Evolutionary conservation across 306 rosid species (phyloP).

Genomic region (Hylodesmum podocarpum): DNA sequence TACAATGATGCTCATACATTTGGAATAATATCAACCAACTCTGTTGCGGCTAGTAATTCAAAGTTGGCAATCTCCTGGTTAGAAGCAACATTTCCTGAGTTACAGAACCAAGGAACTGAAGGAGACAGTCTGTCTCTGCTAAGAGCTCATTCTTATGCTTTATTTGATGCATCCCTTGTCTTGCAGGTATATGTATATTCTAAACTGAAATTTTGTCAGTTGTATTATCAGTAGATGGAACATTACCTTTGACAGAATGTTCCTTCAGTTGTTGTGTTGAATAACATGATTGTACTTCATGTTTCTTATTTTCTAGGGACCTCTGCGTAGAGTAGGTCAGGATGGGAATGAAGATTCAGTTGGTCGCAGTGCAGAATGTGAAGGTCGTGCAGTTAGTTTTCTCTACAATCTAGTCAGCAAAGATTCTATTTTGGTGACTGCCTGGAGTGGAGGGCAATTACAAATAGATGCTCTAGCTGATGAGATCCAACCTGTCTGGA

Average conservation of each 20-base stretch:
- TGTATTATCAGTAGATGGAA: constrained; percentile 12
- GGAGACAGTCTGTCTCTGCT: constrained; percentile 48
- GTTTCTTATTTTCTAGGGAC: constrained; percentile 62
- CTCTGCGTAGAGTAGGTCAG: constrained; percentile 70
- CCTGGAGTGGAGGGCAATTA: constrained; percentile 96
- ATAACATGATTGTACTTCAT: not conserved
- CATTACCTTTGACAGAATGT: constrained; percentile 18
- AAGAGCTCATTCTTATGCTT: constrained; percentile 70
- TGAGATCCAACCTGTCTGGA: constrained; percentile 96
- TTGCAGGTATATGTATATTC: constrained; percentile 68
- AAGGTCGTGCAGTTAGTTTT: constrained; percentile 80
- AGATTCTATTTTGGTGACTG: constrained; percentile 83
- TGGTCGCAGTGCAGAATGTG: constrained; percentile 74
- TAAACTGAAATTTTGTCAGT: not conserved
- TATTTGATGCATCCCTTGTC: constrained; percentile 84
- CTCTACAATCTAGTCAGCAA: constrained; percentile 75
- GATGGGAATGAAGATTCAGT: constrained; percentile 54
- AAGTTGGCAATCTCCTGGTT: constrained; percentile 88
- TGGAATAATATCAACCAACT: constrained; percentile 72
- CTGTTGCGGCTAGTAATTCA: constrained; percentile 67
- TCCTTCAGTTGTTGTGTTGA: constrained; percentile 12
- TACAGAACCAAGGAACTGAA: constrained; percentile 51
- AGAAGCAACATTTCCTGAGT: constrained; percentile 83
- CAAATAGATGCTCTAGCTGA: constrained; percentile 96
- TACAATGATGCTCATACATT: constrained; percentile 76